Conservation (phyloP, 2,329 filamentous ascomycete genomes). For the Ophiostoma ips region DNA sequence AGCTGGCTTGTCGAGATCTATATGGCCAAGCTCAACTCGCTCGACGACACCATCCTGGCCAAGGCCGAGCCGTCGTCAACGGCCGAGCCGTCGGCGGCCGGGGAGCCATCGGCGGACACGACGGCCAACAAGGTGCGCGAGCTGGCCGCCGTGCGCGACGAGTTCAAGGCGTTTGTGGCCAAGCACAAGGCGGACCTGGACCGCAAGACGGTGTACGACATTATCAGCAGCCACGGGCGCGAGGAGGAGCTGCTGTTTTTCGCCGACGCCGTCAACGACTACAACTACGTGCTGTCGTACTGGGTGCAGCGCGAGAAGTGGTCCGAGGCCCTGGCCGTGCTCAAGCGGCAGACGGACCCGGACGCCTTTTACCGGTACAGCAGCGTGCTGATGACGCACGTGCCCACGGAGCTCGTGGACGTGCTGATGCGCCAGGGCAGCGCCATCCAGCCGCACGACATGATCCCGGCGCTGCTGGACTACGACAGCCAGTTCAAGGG, state of each 20-base stretch:
- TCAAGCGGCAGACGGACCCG: constrained; percentile 84
- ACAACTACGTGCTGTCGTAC: constrained; percentile 89
- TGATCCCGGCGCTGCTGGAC: constrained; percentile 86
- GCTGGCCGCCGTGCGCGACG: constrained; percentile 54
- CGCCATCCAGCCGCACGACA: constrained; percentile 68
- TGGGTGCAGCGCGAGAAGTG: constrained; percentile 95
- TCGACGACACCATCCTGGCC: constrained; percentile 68
- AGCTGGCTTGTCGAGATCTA: constrained; percentile 93
- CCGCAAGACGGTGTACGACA: constrained; percentile 82
- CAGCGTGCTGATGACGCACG: constrained; percentile 89
- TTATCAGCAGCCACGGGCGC: constrained; percentile 87
- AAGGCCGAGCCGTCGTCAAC: constrained; percentile 38
- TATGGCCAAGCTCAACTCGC: constrained; percentile 89
- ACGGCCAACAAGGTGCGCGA: constrained; percentile 32
- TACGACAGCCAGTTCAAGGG: constrained; percentile 72
- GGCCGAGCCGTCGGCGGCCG: constrained; percentile 61
- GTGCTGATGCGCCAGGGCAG: constrained; percentile 81
- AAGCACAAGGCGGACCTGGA: constrained; percentile 82
- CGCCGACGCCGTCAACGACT: constrained; percentile 77
- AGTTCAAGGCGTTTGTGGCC: constrained; percentile 78
- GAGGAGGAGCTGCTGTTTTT: constrained; percentile 89
- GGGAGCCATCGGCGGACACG: constrained; percentile 47
- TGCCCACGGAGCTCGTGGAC: constrained; percentile 75
- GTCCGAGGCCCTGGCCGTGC: constrained; percentile 69
- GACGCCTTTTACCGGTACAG: constrained; percentile 95